These are phyloP conservation scores for Chlamydomonas asymmetrica DNA, from an alignment of 139 green algal species.

Conservation along the genomic window DNA sequence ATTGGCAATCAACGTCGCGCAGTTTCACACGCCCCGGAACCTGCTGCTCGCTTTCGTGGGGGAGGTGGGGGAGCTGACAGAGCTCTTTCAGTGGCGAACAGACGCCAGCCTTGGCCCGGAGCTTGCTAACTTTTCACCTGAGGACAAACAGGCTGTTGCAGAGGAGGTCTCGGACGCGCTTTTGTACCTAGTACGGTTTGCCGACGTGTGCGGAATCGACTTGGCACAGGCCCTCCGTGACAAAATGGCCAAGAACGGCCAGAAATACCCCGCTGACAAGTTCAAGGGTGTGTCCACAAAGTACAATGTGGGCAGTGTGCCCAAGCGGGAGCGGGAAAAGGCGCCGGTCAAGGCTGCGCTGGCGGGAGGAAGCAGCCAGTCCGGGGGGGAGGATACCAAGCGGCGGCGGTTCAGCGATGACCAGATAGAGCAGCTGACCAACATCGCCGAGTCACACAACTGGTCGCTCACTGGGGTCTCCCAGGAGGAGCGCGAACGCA, in stretches of 20 bases:
- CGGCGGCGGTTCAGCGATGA: too few relatives aligned
- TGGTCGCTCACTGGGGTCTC: too few relatives aligned
- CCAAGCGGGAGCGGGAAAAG: too few relatives aligned
- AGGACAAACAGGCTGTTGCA: slow-evolving; percentile 58
- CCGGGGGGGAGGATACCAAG: too few relatives aligned
- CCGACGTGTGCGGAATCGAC: slow-evolving; percentile 72
- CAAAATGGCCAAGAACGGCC: slow-evolving; percentile 63
- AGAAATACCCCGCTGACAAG: slow-evolving; percentile 63
- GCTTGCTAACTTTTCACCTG: slow-evolving; percentile 46
- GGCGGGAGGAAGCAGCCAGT: too few relatives aligned
- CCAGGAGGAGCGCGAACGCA: too few relatives aligned
- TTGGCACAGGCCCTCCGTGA: slow-evolving; percentile 47
- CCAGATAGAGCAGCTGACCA: too few relatives aligned
- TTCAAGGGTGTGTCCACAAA: slow-evolving; percentile 56
- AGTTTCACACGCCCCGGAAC: slow-evolving; percentile 85
- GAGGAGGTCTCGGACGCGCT: slow-evolving; percentile 81
- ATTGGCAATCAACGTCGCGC: not conserved
- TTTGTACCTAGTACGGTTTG: slow-evolving; percentile 61
- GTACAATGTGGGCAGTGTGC: too few relatives aligned
- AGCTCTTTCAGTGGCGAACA: slow-evolving; percentile 42
- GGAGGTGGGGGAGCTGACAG: slow-evolving; percentile 52
- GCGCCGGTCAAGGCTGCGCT: too few relatives aligned
- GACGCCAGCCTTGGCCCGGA: slow-evolving; percentile 22
- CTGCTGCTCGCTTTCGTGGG: slow-evolving; percentile 73
- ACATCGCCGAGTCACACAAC: too few relatives aligned